Evolutionary conservation across 441 rosid genomes (phyloP).

Genomic region (Manihot esculenta): DNA sequence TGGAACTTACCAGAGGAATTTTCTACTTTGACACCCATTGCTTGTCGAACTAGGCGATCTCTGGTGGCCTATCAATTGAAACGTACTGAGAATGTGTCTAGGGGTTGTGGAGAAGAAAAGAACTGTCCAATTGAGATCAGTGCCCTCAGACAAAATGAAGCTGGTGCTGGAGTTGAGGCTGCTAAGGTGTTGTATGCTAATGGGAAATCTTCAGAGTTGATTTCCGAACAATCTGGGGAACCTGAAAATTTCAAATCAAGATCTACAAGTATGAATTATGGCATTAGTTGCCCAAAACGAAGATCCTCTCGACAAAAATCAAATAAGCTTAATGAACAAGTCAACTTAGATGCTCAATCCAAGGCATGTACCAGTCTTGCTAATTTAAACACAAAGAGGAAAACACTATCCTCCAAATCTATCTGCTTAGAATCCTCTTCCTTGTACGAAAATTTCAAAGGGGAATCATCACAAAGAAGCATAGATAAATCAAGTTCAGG

Average conservation of each 20-base stretch:
- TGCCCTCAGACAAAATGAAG: constrained; percentile 22
- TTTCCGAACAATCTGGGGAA: constrained; percentile 12
- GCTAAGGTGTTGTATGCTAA: constrained; percentile 27
- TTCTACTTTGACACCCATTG: constrained; percentile 33
- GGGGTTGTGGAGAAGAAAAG: constrained; percentile 21
- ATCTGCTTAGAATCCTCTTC: constrained; percentile 5
- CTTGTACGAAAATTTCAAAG: constrained; percentile 19
- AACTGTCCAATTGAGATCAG: constrained; percentile 19
- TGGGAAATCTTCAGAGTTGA: constrained; percentile 25
- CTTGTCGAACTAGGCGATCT: constrained; percentile 47
- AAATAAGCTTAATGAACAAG: constrained; percentile 29
- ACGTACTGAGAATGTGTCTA: constrained; percentile 25
- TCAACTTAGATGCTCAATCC: constrained; percentile 25
- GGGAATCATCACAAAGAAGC: constrained; percentile 13
- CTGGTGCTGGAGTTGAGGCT: constrained; percentile 17
- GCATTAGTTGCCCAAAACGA: constrained; percentile 43
- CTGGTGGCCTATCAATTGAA: constrained; percentile 21
- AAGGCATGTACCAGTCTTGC: constrained; percentile 19
- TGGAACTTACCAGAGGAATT: constrained; percentile 23
- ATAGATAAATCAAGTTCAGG: constrained; percentile 20
- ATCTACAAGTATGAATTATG: constrained; percentile 24
- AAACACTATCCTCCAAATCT: constrained; percentile 27
- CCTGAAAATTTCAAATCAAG: constrained; percentile 23
- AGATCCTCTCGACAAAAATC: constrained; percentile 47
- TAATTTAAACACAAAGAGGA: constrained; percentile 35